A percentile compares a stretch with the other conserved stretches of the same genome.
Conservation (phyloP, 352 stramenopile genomes). For the Peronospora tabacina region DNA sequence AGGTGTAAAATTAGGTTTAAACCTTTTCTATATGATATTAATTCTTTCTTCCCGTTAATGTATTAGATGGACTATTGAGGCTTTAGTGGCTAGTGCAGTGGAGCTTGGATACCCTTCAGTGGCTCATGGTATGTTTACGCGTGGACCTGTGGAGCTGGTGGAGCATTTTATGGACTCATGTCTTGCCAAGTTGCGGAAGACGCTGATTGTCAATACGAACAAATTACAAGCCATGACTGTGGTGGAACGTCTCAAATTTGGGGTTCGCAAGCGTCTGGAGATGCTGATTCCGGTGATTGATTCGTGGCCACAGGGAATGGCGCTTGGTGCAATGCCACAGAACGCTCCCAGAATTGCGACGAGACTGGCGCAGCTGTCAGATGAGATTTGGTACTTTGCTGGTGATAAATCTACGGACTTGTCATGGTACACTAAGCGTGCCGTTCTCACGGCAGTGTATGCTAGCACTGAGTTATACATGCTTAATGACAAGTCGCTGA, state of each 20-base stretch:
- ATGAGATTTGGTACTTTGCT: slow-evolving; percentile 86
- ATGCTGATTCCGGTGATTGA: slow-evolving; percentile 50
- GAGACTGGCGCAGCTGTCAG: slow-evolving; percentile 57
- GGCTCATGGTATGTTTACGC: slow-evolving; percentile 74
- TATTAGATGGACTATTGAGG: slow-evolving; percentile 69
- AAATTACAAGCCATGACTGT: slow-evolving; percentile 59
- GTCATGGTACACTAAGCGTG: slow-evolving; percentile 84
- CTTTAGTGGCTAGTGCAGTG: slow-evolving; percentile 57
- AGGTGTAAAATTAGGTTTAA: no score
- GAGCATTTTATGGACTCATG: slow-evolving; percentile 83
- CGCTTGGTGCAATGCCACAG: slow-evolving; percentile 57
- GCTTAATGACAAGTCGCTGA: slow-evolving; percentile 68
- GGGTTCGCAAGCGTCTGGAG: slow-evolving; percentile 58
- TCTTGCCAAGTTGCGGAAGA: slow-evolving; percentile 46
- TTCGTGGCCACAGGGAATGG: slow-evolving; percentile 77
- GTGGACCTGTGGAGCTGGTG: slow-evolving; percentile 70
- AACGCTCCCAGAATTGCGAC: slow-evolving; percentile 67
- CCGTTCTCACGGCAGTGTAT: slow-evolving; percentile 70
- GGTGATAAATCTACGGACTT: slow-evolving; percentile 78
- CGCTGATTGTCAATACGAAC: slow-evolving; percentile 50
- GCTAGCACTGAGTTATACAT: slow-evolving; percentile 79
- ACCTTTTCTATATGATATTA: no score
- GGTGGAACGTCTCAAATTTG: slow-evolving; percentile 78
- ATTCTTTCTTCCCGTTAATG: neutral
- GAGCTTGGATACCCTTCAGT: slow-evolving; percentile 69